Base-by-base conservation (phyloP, 2,329 filamentous ascomycete species). In the Pseudogymnoascus sp. region DNA sequence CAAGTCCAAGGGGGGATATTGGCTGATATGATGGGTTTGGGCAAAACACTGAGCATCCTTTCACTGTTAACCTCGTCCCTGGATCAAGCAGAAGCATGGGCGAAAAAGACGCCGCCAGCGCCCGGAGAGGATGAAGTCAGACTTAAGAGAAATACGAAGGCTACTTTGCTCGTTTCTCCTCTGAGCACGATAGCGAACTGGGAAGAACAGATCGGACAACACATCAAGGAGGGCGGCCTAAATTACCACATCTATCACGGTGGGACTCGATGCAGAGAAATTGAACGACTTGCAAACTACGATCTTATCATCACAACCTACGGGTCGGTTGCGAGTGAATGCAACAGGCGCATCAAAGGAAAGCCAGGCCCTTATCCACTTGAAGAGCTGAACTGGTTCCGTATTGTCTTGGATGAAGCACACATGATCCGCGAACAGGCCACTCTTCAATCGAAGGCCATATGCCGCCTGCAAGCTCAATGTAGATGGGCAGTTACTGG, bases 401-500 rank as follows among this genome's bases (percentile, higher is more conserved):
- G 93, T 19, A 89, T 97, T 62, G 91, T 97, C 1, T 82, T 97
- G 1, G 93, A 97, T 67, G 93, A 99, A 76, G 95, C 93, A 0
- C 95, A 99, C 73, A 90, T 90, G 75, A 97, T 99, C 67, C 90
- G 95, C 26, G 93, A 96, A 69, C 88, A 90, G 66, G 84, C 81
- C 3, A 93, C 92, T 0, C 79, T 89, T 42, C 89, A 93, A 68
- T 96, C 92, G 62, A 91, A 93, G 73, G 90, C 91, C 2, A 90
- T 95, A 19, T 93, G 91, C 67, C 83, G 85, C 19, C 79, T 97
- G 2, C 82, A 89, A 65, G 90, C 92, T 1, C 84, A 90, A 71
- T 86, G 93, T 33, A 87, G 93, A 35, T 99, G 95, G 95, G 93
- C 93, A 2, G 91, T 97, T n/a, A 97, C 95, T 0, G 95, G 93